A percentile compares a stretch with the other conserved stretches of the same genome.
phyloP scores from a whole-genome alignment of 495 filamentous ascomycete species.

The Daldinia childiae region DNA sequence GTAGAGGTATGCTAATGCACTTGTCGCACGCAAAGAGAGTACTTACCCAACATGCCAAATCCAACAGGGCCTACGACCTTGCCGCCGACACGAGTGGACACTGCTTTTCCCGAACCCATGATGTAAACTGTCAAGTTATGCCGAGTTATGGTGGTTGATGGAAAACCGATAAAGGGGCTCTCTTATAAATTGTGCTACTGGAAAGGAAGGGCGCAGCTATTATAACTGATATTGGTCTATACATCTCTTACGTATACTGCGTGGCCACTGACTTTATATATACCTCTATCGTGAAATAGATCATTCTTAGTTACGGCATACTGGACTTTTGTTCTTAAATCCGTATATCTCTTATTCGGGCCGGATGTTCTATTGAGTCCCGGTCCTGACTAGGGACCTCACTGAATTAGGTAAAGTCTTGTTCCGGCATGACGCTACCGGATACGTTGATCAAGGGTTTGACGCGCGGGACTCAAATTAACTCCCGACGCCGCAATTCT shows the following conservation, averaged over 20 bases:
- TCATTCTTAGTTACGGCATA: background rate
- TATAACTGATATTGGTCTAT: background rate
- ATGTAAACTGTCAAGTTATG: background rate
- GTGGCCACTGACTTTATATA: background rate
- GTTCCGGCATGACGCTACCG: background rate
- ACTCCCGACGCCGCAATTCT: background rate
- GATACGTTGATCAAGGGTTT: background rate
- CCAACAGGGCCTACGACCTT: slow-evolving; percentile 51
- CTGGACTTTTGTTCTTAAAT: background rate
- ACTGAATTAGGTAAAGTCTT: background rate
- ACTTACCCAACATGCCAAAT: slow-evolving; percentile 52
- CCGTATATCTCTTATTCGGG: background rate
- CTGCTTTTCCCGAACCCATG: background rate
- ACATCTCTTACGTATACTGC: background rate
- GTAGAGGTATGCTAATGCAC: background rate
- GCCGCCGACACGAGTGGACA: slow-evolving; percentile 34
- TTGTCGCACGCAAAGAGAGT: background rate
- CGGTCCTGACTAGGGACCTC: background rate
- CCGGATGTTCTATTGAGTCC: background rate
- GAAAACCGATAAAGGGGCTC: background rate
- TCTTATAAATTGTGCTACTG: too few species aligned
- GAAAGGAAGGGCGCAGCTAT: too few species aligned
- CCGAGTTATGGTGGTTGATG: background rate
- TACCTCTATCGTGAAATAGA: background rate
- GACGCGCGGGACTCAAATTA: background rate